Evolutionary conservation across 495 filamentous ascomycete species (phyloP), one percentile per base, ranked within the genome.

Genomic region (Lophiotrema nucula): DNA sequence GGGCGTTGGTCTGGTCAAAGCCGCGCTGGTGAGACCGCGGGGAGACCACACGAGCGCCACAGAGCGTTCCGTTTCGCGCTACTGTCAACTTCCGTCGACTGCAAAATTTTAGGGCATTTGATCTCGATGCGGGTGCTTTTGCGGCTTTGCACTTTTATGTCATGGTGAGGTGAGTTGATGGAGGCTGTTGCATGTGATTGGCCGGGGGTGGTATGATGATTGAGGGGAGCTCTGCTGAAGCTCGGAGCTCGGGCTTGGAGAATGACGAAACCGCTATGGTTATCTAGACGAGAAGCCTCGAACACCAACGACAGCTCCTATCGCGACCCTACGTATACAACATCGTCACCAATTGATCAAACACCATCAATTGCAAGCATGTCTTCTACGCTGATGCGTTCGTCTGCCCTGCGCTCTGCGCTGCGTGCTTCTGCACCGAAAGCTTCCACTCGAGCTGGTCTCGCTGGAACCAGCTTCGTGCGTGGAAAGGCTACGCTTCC

Each of bases 401-500:
- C 69, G 50, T 75, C 76, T 39, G 63, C 67, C 46, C 66, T 79
- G 66, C 81, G 84, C 64, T 62, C 77, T 57, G 80, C 80, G 44
- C 72, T 84, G 45, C 80, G 84, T 48, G 64, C 70, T 26, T 73
- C 74, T 53, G 72, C 77, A 67, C 75, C 79, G 66, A 70, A 75
- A 62, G 69, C 75, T 69, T 69, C 70, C 57, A n/a, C n/a, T n/a
- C 23, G 82, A 74, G 80, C 83, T 67, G 81, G 81, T 57, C 70
- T 85, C 67, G 81, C 82, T 52, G 83, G 81, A 72, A 85, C 85
- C 64, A 84, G 83, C 70, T 92, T 95, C 69, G 76, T 82, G 64
- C 82, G 89, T 63, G 84, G 85, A 72, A 97, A 97, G 78, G 92
- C 89, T 41, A 96, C 90, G 22, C 84, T 98, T 23, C 93, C 93